Percentiles rank a stretch among this genome's conserved stretches.
These are phyloP conservation scores for Saussurea involucrata DNA, from an alignment of 129 eudicot species.

Conservation along the genomic window DNA sequence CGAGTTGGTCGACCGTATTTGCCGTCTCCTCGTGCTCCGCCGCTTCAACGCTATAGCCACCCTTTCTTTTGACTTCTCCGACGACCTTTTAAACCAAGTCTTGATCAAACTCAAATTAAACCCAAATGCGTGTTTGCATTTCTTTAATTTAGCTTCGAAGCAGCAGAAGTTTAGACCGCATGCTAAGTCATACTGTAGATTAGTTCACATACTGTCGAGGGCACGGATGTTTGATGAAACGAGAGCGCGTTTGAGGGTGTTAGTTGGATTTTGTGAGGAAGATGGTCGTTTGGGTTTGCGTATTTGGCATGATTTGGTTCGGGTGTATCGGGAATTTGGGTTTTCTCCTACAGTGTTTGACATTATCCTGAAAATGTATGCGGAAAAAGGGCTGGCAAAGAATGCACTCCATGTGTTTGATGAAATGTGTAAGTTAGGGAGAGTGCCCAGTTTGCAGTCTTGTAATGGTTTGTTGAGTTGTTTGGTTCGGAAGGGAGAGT, in stretches of 20 bases:
- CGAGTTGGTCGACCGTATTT: constrained; percentile 44
- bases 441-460: constrained; percentile 59
- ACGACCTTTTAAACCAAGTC: constrained; percentile 50
- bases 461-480: constrained; percentile 74
- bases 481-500: constrained; percentile 54
- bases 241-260: constrained; percentile 33
- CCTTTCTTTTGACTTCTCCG: constrained; percentile 52
- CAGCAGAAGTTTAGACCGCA: constrained; percentile 46
- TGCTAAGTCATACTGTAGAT: constrained; percentile 38
- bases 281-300: background rate
- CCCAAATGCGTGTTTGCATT: constrained; percentile 47
- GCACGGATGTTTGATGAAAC: constrained; percentile 69
- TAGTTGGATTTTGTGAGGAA: constrained; percentile 34
- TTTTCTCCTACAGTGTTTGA: constrained; percentile 82
- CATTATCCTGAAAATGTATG: constrained; percentile 54
- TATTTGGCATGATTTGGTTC: constrained; percentile 54
- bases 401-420: constrained; percentile 84
- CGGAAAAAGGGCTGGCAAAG: constrained; percentile 53
- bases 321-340: constrained; percentile 57
- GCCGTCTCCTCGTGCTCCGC: constrained; percentile 63
- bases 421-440: constrained; percentile 63
- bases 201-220: constrained; percentile 67
- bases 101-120: constrained; percentile 43
- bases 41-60: constrained; percentile 45
- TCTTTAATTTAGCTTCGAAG: constrained; percentile 58